Evolutionary conservation across 2,329 filamentous ascomycete genomes (phyloP).

Genomic region (Pseudofabraea citricarpa): DNA sequence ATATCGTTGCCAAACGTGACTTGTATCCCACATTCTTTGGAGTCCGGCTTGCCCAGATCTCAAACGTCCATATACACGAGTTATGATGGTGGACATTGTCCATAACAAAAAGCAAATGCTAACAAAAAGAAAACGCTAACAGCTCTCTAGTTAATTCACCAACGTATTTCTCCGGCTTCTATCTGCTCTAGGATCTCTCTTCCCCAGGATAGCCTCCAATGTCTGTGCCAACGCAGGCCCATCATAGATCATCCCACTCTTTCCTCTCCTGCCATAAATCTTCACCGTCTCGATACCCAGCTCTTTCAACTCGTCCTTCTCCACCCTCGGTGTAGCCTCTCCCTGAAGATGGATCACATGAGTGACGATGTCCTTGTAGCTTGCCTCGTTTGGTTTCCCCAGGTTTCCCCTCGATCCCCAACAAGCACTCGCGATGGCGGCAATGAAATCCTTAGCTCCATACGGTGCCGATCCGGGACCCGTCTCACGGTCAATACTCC

Average conservation of each 20-base stretch:
- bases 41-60: no score
- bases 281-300: conserved; percentile 74
- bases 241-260: conserved; percentile 65
- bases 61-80: no score
- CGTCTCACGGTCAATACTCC: conserved; percentile 79
- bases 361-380: conserved; percentile 69
- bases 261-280: conserved; percentile 65
- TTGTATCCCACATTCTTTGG: no score
- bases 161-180: conserved; percentile 56
- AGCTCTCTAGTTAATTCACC: no score
- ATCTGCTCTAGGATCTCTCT: conserved; percentile 46
- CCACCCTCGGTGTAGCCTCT: conserved; percentile 62
- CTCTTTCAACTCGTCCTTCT: conserved; percentile 55
- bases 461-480: conserved; percentile 58
- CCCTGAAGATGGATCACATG: conserved; percentile 79
- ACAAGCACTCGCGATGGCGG: conserved; percentile 71
- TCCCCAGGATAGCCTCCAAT: conserved; percentile 71
- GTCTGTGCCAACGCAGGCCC: conserved; percentile 68
- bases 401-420: conserved; percentile 11
- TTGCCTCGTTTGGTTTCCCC: conserved; percentile 28
- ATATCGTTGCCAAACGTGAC: no score
- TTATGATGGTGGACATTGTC: no score
- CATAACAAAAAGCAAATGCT: no score
- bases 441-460: conserved; percentile 75
- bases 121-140: no score